Conservation (phyloP, 208 protist genomes). For the Crithidia brevicula region DNA sequence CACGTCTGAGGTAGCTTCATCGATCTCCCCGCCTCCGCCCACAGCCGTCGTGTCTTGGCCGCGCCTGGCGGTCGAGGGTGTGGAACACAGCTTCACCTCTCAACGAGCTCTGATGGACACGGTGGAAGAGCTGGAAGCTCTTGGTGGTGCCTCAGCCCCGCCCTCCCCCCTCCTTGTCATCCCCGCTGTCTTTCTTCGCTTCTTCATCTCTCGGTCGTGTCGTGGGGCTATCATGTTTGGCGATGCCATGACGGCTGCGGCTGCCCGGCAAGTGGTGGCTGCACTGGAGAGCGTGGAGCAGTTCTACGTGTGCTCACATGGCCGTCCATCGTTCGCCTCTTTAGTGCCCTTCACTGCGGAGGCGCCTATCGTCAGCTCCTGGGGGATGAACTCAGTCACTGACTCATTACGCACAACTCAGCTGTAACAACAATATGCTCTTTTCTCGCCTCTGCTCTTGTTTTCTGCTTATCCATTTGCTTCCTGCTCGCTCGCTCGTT, state of each 20-base stretch:
- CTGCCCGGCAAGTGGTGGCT: conserved; percentile 33
- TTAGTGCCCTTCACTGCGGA: conserved; percentile 23
- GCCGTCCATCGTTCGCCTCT: conserved; percentile 57
- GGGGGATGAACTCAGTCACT: too few species aligned
- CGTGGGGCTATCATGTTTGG: conserved; percentile 86
- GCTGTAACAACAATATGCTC: not conserved
- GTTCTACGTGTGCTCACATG: conserved; percentile 79
- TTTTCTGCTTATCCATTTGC: not conserved
- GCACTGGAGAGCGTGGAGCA: conserved; percentile 41
- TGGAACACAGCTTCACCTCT: conserved; percentile 34
- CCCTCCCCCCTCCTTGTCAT: conserved; percentile 24
- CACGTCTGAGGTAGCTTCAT: not conserved
- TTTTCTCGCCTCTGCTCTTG: not conserved
- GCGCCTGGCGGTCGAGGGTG: conserved; percentile 48
- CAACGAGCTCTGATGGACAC: conserved; percentile 48
- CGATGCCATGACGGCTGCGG: conserved; percentile 38
- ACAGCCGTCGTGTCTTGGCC: conserved; percentile 61
- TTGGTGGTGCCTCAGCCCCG: conserved; percentile 9
- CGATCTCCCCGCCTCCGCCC: not conserved
- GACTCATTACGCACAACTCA: too few species aligned
- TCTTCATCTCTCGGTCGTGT: conserved; percentile 80
- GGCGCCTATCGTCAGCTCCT: not conserved
- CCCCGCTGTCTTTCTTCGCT: conserved; percentile 62
- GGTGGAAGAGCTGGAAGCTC: conserved; percentile 58
- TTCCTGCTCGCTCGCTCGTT: not conserved